Base-by-base conservation (phyloP, 2,329 filamentous ascomycete genomes). In the Xylariaceae sp. region DNA sequence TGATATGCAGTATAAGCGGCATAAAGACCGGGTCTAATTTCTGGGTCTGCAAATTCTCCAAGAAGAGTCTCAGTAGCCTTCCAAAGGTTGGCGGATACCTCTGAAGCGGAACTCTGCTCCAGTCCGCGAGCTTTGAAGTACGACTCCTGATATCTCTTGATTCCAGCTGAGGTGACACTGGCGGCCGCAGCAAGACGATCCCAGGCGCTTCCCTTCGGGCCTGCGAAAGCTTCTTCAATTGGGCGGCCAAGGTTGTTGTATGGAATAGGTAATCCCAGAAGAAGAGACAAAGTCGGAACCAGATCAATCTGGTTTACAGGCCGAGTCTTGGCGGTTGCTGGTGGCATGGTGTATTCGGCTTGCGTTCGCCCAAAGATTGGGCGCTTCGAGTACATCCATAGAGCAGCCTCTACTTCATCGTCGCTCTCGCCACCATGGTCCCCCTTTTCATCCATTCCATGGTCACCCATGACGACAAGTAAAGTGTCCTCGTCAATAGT, bases 371-470 rank as follows among this genome's bases (percentile, higher is more conserved):
- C 94, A 73, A 99, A 99, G 8, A 90, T 74, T 0, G 86, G 86
- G 66, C 85, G 87, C 73, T 92, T 96, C 1, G 94, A 96, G 73
- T 97, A 99, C 92, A 99, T 96, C 93, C 94, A 99, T 51, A 99
- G 75, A 1, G 94, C 92, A 58, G 94, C 92, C 73, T 99, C 87
- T 5, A 99, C 85, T 73, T 99, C 94, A 64, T 97, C 92, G 66
- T 97, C 90, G 37, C 93, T 97, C 77, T 99, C 94, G 57, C 94
- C 94, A n/a, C 94, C 94, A 71, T 99, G 94, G 66, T 99, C 94
- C 15, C 94, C 94, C 76, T 99, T 97, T 62, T 84, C 80, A 73
- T 99, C 94, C 94, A 99, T 99, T 9, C 94, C 94, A 71, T 99
- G 94, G 72, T 99, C 94, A n/a, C 94, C 94, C 91, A 99, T 96